These are phyloP conservation scores for Ailanthus altissimus DNA, from an alignment of 345 rosid genomes.

Conservation along the genomic window DNA sequence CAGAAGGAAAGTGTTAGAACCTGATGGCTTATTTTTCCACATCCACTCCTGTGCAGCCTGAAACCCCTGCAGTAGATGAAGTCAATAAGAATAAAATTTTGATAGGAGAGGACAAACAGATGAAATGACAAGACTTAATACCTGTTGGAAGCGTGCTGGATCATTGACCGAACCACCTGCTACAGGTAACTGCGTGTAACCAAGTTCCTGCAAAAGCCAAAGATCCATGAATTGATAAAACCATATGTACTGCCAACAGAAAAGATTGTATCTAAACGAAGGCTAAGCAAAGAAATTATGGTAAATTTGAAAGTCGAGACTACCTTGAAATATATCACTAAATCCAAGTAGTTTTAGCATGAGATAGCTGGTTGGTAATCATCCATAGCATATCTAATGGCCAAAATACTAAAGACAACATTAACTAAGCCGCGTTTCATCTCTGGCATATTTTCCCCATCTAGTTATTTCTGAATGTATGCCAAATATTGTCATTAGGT, in stretches of 20 bases:
- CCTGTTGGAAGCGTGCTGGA: constrained; percentile 67
- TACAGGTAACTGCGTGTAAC: constrained; percentile 54
- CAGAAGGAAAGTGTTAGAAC: constrained; percentile 35
- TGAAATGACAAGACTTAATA: constrained; percentile 18
- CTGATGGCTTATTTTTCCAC: constrained; percentile 83
- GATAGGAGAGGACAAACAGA: background rate
- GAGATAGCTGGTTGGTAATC: background rate
- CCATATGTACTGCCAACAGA: background rate
- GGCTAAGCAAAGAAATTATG: background rate
- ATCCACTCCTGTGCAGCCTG: constrained; percentile 61
- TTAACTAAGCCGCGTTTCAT: too few species aligned
- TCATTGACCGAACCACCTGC: constrained; percentile 51
- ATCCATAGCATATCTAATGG: background rate
- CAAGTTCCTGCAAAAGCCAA: constrained; percentile 51
- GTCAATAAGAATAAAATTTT: constrained; percentile 8
- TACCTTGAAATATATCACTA: background rate
- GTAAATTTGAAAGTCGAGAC: background rate
- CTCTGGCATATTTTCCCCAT: too few species aligned
- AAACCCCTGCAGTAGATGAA: constrained; percentile 43
- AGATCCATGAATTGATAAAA: constrained; percentile 11
- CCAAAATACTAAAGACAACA: too few species aligned
- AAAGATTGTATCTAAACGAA: background rate
- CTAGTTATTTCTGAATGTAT: background rate
- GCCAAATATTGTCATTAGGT: background rate
- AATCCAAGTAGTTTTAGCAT: background rate